A percentile compares a stretch with the other conserved stretches of the same genome.
These are phyloP conservation scores for Racocetra persica DNA, from an alignment of 371 early-diverging fungal species.

Conservation along the genomic window DNA sequence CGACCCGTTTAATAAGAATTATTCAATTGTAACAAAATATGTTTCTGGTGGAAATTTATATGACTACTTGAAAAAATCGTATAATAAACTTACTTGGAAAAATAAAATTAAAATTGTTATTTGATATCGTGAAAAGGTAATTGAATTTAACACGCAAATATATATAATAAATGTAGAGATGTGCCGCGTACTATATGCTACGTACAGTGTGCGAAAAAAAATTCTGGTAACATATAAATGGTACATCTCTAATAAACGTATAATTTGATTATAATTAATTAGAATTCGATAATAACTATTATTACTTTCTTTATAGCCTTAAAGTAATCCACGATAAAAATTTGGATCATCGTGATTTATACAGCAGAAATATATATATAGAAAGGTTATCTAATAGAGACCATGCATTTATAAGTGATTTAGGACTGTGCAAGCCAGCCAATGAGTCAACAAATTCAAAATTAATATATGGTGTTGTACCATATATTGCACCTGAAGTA, in stretches of 20 bases:
- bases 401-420: slow-evolving; percentile 24
- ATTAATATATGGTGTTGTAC: background rate
- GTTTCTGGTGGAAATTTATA: slow-evolving; percentile 2
- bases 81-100: no score
- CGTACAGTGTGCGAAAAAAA: background rate
- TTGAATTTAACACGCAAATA: no score
- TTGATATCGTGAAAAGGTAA: no score
- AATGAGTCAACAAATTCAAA: background rate
- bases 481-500: slow-evolving; percentile 37
- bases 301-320: background rate
- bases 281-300: background rate
- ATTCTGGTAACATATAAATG: background rate
- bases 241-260: background rate
- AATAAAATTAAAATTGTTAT: no score
- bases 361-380: background rate
- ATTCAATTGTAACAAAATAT: slow-evolving; percentile 17
- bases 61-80: slow-evolving; percentile 1
- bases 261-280: no score
- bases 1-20: background rate
- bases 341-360: slow-evolving; percentile 14
- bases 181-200: background rate
- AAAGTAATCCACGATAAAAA: background rate
- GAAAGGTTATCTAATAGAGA: background rate
- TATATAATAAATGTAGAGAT: background rate
- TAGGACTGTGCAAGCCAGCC: slow-evolving; percentile 1